phyloP scores from a whole-genome alignment of 805 yeast species.

The Barnettozyma pratensis region DNA sequence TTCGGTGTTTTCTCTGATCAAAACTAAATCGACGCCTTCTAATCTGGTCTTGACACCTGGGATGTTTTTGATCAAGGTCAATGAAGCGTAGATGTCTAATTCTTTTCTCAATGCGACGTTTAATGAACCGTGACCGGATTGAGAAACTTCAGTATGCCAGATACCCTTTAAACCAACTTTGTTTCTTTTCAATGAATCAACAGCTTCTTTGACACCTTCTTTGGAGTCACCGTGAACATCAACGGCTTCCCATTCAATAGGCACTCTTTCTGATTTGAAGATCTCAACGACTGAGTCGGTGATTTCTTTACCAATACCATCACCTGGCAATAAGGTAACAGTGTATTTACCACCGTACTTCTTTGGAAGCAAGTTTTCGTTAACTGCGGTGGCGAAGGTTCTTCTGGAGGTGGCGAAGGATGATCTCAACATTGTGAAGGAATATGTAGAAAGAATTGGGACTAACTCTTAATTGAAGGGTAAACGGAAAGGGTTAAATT shows the following conservation, averaged over 20 bases:
- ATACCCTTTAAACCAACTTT: conserved; percentile 96
- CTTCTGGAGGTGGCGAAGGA: conserved; percentile 25
- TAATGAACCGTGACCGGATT: conserved; percentile 75
- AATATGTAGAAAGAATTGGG: not conserved
- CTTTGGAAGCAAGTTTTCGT: conserved; percentile 70
- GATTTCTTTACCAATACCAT: conserved; percentile 95
- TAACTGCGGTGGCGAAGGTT: conserved; percentile 48
- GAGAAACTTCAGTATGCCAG: conserved; percentile 82
- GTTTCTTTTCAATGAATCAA: conserved; percentile 88
- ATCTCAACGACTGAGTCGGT: conserved; percentile 90
- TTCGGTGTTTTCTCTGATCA: conserved; percentile 98
- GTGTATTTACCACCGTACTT: conserved; percentile 93
- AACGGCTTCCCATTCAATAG: conserved; percentile 88
- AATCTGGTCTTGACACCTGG: conserved; percentile 92
- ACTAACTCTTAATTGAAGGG: not conserved
- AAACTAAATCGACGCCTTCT: conserved; percentile 83
- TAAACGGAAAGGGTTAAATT: not conserved
- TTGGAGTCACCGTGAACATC: conserved; percentile 57
- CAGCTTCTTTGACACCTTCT: conserved; percentile 75
- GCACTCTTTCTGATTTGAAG: conserved; percentile 81
- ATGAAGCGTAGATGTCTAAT: conserved; percentile 90
- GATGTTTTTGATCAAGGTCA: conserved; percentile 88
- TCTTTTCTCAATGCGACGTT: conserved; percentile 97
- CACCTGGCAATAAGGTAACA: conserved; percentile 95
- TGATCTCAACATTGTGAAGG: conserved; percentile 27